Percentiles rank a stretch among this genome's conserved stretches.
Conservation (phyloP, 176 grass and related monocot genomes). For the Eleusine coracana region DNA sequence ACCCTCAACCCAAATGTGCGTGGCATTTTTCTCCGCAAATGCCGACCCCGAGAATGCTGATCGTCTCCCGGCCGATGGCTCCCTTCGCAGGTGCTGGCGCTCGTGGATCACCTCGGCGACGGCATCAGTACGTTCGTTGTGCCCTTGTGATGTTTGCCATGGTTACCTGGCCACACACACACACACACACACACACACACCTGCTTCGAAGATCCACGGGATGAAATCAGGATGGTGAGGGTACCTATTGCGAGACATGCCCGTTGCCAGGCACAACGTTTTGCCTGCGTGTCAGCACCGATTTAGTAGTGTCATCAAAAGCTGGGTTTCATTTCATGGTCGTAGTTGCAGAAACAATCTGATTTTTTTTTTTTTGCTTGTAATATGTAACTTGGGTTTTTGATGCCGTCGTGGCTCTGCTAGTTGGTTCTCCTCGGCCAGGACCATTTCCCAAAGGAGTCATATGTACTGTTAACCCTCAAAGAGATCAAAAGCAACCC, state of each 20-base stretch:
- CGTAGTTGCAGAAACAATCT: too few species aligned
- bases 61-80: background rate
- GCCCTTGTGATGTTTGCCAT: background rate
- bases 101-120: slow-evolving; percentile 43
- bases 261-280: background rate
- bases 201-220: too few species aligned
- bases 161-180: background rate
- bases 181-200: background rate
- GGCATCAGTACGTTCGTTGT: slow-evolving; percentile 31
- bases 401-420: too few species aligned
- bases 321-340: too few species aligned
- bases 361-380: too few species aligned
- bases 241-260: background rate
- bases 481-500: too few species aligned
- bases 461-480: too few species aligned
- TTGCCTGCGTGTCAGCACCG: background rate
- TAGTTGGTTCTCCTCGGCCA: too few species aligned
- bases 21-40: background rate
- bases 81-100: slow-evolving; percentile 36
- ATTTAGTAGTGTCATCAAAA: background rate
- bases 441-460: too few species aligned
- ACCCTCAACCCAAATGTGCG: slow-evolving; percentile 60
- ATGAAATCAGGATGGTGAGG: too few species aligned
- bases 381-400: too few species aligned
- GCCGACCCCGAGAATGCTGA: background rate